Evolutionary conservation across 139 green algal species (phyloP).

Genomic region (Yamagishiella unicocca): DNA sequence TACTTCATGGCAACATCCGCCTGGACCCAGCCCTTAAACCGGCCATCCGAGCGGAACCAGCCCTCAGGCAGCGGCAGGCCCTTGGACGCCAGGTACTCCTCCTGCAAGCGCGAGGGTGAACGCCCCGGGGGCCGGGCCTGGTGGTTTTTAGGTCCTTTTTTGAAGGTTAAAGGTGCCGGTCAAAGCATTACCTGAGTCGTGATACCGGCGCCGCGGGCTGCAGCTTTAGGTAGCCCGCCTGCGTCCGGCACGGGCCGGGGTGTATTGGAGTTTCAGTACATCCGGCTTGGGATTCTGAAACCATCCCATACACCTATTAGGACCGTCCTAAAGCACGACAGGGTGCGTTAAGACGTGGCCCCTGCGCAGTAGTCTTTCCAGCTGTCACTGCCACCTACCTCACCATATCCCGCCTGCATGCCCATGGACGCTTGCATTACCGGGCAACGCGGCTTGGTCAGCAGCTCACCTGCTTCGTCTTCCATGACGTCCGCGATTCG

Average conservation of each 20-base stretch:
- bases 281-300: no score
- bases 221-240: background rate
- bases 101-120: background rate
- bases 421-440: background rate
- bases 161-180: background rate
- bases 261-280: background rate
- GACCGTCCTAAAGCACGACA: background rate
- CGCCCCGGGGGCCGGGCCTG: background rate
- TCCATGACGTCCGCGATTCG: background rate
- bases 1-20: conserved; percentile 47
- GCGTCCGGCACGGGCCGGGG: no score
- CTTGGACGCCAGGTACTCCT: conserved; percentile 61
- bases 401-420: no score
- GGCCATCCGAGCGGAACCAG: conserved; percentile 35
- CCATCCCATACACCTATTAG: background rate
- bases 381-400: no score
- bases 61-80: conserved; percentile 39
- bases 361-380: no score
- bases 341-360: background rate
- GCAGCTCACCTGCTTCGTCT: background rate
- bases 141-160: background rate
- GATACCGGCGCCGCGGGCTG: background rate
- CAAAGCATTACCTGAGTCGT: conserved; percentile 5
- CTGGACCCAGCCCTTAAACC: conserved; percentile 60
- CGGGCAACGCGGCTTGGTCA: no score